These are phyloP conservation scores for Mentha longifolia DNA, from an alignment of 257 asterid species.

Conservation along the genomic window DNA sequence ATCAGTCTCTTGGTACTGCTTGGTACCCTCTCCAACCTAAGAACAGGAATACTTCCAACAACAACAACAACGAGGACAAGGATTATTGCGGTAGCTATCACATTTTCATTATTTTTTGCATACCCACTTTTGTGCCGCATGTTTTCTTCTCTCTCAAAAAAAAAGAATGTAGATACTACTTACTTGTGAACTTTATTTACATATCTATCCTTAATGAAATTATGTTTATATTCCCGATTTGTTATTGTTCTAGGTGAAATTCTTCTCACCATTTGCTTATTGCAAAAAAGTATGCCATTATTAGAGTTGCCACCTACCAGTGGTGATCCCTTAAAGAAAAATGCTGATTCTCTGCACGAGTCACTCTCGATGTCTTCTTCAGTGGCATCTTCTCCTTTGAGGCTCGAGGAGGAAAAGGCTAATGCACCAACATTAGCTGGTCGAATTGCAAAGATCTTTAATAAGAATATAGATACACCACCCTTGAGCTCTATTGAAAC, in stretches of 20 bases:
- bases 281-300: slow-evolving; percentile 54
- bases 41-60: slow-evolving; percentile 66
- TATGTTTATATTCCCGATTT: too few species aligned
- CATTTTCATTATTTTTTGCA: too few species aligned
- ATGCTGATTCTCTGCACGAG: slow-evolving; percentile 45
- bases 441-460: slow-evolving; percentile 83
- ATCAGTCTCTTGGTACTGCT: slow-evolving; percentile 80
- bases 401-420: slow-evolving; percentile 69
- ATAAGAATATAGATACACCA: slow-evolving; percentile 59
- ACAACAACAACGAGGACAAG: slow-evolving; percentile 70
- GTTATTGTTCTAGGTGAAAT: slow-evolving; percentile 64
- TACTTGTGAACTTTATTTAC: too few species aligned
- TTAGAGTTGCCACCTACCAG: slow-evolving; percentile 50
- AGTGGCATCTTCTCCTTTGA: slow-evolving; percentile 47
- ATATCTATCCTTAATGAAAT: too few species aligned
- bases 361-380: slow-evolving; percentile 57
- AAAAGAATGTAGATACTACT: too few species aligned
- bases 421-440: slow-evolving; percentile 68
- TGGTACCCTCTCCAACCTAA: slow-evolving; percentile 87
- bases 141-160: too few species aligned
- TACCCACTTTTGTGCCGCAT: too few species aligned
- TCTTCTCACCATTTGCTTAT: slow-evolving; percentile 76
- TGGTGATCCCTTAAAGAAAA: slow-evolving; percentile 49
- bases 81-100: slow-evolving; percentile 34
- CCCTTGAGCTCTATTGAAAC: slow-evolving; percentile 50